Percentiles rank a stretch among this genome's conserved stretches.
phyloP scores from a whole-genome alignment of 2,329 filamentous ascomycete species.

The Pseudocercospora ulei region DNA sequence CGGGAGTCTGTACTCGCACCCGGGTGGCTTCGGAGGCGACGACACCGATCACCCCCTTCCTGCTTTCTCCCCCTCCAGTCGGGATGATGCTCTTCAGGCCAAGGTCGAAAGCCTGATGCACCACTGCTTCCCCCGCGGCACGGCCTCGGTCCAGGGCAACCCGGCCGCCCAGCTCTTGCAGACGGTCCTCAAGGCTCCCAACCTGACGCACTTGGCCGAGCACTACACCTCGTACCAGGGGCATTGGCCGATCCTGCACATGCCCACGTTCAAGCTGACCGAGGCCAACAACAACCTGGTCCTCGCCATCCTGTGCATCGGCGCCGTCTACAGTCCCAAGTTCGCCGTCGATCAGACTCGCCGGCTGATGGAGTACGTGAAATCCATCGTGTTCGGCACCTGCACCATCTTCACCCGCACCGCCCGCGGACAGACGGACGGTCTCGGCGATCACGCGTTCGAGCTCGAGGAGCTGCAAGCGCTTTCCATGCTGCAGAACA shows the following conservation, averaged over 20 bases:
- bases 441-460: conserved; percentile 34
- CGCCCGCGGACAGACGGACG: conserved; percentile 35
- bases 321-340: conserved; percentile 62
- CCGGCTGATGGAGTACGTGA: conserved; percentile 57
- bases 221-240: conserved; percentile 63
- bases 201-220: conserved; percentile 60
- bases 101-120: conserved; percentile 41
- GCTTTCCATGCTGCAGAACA: conserved; percentile 51
- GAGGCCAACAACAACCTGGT: conserved; percentile 58
- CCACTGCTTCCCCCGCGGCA: conserved; percentile 49
- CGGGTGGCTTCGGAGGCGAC: conserved; percentile 38
- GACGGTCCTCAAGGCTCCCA: conserved; percentile 54
- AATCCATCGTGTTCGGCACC: conserved; percentile 50
- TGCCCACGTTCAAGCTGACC: conserved; percentile 59
- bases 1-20: conserved; percentile 42
- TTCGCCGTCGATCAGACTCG: conserved; percentile 53
- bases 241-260: conserved; percentile 63
- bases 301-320: conserved; percentile 61
- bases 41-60: conserved; percentile 31
- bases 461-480: conserved; percentile 59
- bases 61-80: conserved; percentile 37
- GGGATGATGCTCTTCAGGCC: conserved; percentile 41
- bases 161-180: conserved; percentile 39
- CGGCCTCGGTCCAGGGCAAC: conserved; percentile 48
- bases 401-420: conserved; percentile 44